A percentile compares a stretch with the other conserved stretches of the same genome.
phyloP scores from a whole-genome alignment of 1,284 basidiomycete species.

The Macrocybe sp. region DNA sequence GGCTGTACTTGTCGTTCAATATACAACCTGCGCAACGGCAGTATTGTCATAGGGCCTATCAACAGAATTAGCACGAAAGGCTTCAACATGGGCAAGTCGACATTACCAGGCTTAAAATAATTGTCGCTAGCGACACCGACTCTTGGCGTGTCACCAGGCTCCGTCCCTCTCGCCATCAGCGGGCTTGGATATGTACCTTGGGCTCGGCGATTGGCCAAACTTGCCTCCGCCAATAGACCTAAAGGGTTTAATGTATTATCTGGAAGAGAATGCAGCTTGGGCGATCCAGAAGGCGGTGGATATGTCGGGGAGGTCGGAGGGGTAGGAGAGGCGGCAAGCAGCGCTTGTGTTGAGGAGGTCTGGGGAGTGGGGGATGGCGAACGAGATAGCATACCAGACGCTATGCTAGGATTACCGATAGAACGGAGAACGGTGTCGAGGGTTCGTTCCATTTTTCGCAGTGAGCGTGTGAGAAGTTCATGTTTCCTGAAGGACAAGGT shows the following conservation, averaged over 20 bases:
- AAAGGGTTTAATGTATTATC: conserved; percentile 90
- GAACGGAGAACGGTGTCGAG: conserved; percentile 84
- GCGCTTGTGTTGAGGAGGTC: conserved; percentile 51
- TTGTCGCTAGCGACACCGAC: conserved; percentile 86
- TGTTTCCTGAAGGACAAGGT: conserved; percentile 60
- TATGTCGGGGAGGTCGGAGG: conserved; percentile 37
- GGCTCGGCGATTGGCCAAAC: conserved; percentile 77
- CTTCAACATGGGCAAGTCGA: conserved; percentile 10
- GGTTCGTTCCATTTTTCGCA: conserved; percentile 90
- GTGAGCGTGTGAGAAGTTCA: conserved; percentile 81
- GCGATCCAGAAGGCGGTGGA: conserved; percentile 45
- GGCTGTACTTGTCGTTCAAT: conserved; percentile 89
- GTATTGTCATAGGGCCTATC: conserved; percentile 77
- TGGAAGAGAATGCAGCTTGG: conserved; percentile 82
- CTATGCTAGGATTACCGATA: conserved; percentile 75
- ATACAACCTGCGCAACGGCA: conserved; percentile 80
- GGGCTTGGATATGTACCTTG: conserved; percentile 33
- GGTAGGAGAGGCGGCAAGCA: conserved; percentile 51
- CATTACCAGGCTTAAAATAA: conserved; percentile 90
- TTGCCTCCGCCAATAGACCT: conserved; percentile 88
- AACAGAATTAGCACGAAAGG: conserved; percentile 8
- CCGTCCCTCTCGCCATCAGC: conserved; percentile 31
- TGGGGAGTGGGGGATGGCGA: conserved; percentile 70
- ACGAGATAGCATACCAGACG: conserved; percentile 74
- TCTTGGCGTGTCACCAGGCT: conserved; percentile 35